Base-by-base conservation (phyloP, 768 basidiomycete genomes). In the Nevesoporus exiguus region DNA sequence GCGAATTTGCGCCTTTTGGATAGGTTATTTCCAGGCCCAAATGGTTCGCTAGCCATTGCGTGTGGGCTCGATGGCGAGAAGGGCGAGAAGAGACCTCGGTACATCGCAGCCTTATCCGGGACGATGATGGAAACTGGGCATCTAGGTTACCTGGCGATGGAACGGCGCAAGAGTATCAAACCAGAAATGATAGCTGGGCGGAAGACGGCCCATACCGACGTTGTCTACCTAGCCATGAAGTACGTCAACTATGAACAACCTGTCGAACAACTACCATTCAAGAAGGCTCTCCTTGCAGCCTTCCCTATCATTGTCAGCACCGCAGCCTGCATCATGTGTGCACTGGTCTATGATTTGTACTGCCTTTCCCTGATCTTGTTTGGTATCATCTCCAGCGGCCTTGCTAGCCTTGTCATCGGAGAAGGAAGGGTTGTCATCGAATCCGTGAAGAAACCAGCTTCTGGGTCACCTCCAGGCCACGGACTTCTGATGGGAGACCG, bases 361-460 rank as follows among this genome's bases (percentile, higher is more conserved):
- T 58, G 63, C 42, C 66, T 66, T 43, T 54, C 59, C 27, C 61
- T 70, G 59, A 72, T 73, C 45, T 51, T 73, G 1, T 42, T 71
- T 13, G 72, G 73, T 1, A 70, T 71, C 47, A 2, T 74, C 24
- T 60, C 65, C 54, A 69, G 62, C 34, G 73, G 73, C 19, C 41
- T 56, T 21, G 51, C 66, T 19, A 65, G 66, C 54, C 6, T 47
- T 8, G 41, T 63, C 44, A 64, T 71, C 13, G 70, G 70, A 17
- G 55, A 57, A 1, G 68, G 66, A 33, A 58, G 13, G 19, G 58
- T 70, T 2, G 22, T 53, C 14, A 42, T 70, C 43, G 41, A 27
- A 6, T 48, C 45, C 14, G 59, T 60, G 22, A 22, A 14, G 19
- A 49, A 52, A 0, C 62, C 71, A 24, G 63, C 37, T 10, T 4